These are phyloP conservation scores for Neopestalotiopsis sp. DNA, from an alignment of 2,329 filamentous ascomycete genomes.

Conservation along the genomic window DNA sequence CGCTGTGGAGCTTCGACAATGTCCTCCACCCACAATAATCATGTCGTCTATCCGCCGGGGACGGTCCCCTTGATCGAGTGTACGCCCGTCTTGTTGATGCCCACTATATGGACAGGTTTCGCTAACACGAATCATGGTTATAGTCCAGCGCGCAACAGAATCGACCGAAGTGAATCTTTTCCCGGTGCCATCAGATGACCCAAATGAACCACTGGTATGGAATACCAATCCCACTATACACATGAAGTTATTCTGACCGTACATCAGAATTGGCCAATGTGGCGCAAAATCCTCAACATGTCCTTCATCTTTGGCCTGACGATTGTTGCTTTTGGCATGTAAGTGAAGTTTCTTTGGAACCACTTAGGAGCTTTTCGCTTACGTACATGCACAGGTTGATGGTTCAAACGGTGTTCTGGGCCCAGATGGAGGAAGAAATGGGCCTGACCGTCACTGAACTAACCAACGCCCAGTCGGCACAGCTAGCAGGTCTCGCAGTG, in stretches of 20 bases:
- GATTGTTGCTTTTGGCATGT: constrained; percentile 33
- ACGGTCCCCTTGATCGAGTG: constrained; percentile 19
- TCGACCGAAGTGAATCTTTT: constrained; percentile 10
- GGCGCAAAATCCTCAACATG: constrained; percentile 37
- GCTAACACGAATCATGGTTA: not conserved
- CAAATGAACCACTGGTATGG: constrained; percentile 38
- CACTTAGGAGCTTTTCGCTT: too few species aligned
- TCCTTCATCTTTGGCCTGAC: constrained; percentile 32
- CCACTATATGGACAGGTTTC: not conserved
- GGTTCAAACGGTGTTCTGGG: constrained; percentile 36
- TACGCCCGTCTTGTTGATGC: not conserved
- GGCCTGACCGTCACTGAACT: constrained; percentile 30
- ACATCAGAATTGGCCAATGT: constrained; percentile 35
- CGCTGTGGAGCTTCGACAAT: not conserved
- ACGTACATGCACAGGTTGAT: constrained; percentile 23
- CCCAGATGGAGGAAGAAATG: constrained; percentile 38
- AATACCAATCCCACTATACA: too few species aligned
- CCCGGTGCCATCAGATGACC: constrained; percentile 24
- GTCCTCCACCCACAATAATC: not conserved
- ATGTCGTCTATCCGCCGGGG: constrained; percentile 23
- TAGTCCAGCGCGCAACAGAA: constrained; percentile 13
- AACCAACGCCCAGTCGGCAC: constrained; percentile 32
- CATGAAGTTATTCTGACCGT: not conserved
- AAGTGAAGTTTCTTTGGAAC: not conserved
- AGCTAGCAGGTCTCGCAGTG: constrained; percentile 37